Base-by-base conservation (phyloP, 2,329 filamentous ascomycete genomes). In the Cytospora schulzeri region DNA sequence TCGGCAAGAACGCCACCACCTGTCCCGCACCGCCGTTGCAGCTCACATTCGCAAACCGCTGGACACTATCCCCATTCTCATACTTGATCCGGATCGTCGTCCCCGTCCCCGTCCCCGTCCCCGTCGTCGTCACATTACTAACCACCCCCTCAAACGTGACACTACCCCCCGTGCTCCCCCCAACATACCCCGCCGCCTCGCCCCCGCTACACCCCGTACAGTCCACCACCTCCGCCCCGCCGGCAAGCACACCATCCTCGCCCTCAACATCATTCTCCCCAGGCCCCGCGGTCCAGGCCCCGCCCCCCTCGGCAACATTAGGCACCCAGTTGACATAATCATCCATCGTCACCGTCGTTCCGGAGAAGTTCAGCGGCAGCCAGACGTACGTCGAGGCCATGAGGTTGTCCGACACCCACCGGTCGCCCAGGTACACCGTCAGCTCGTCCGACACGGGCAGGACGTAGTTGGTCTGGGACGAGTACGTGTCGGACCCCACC, bases 391-490 rank as follows among this genome's bases (percentile, higher is more conserved):
- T 89, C 58, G 83, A 85, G 0, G 81, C 75, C 73, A 82, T 83
- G 2, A 91, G 79, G 67, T 89, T 85, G 22, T 71, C 71, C 6
- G 80, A 82, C 0, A 84, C 75, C 88, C 88, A 90, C 33, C 88
- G 84, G 73, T 91, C 88, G 22, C 88, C 88, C 75, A 89, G 82
- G 74, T 89, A 90, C 67, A 88, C 80, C 56, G 79, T 78, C 17
- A 76, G 73, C 38, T 70, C 67, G 58, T 69, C 68, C 45, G 78
- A 76, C 5, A 80, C 65, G 0, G 78, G 78, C 0, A 89, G 78
- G 22, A 90, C 77, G 69, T 80, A 88, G 56, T 79, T 85, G 1
- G 85, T 86, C 71, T 90, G 87, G 3, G 81, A 85, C 9, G 75
- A 74, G 69, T 85, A 88, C 0, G 88, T 89, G 48, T 76, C 79